phyloP scores from a whole-genome alignment of 2,329 filamentous ascomycete species.

The Verticillium isaacii region DNA sequence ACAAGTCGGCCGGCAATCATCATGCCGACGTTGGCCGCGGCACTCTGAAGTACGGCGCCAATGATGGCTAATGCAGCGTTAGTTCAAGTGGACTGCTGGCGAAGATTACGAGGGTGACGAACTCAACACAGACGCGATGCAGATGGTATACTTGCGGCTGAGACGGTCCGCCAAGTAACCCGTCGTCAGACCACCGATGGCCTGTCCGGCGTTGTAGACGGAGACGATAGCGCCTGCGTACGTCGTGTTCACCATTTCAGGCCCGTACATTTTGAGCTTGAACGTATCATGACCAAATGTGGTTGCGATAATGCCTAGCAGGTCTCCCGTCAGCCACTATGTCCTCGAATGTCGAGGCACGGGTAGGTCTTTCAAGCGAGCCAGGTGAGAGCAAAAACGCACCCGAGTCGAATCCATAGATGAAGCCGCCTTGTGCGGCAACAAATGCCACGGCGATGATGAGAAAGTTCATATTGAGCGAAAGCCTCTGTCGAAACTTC shows the following conservation, averaged over 20 bases:
- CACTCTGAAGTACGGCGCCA: conserved; percentile 16
- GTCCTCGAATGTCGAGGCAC: background rate
- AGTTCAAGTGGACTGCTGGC: background rate
- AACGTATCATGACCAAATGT: conserved; percentile 25
- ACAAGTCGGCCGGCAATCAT: conserved; percentile 21
- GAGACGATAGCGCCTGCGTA: conserved; percentile 24
- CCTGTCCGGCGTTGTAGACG: conserved; percentile 25
- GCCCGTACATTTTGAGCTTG: conserved; percentile 24
- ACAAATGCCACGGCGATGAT: conserved; percentile 15
- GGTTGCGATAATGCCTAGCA: conserved; percentile 24
- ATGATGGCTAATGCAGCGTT: conserved; percentile 10
- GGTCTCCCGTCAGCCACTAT: conserved; percentile 5
- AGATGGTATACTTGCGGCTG: conserved; percentile 27
- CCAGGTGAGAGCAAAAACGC: background rate
- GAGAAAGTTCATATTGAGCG: conserved; percentile 3
- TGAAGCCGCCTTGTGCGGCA: conserved; percentile 16
- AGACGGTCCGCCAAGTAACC: conserved; percentile 27
- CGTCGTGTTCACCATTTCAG: conserved; percentile 17
- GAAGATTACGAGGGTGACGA: no score
- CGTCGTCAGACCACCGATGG: conserved; percentile 20
- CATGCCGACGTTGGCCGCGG: conserved; percentile 17
- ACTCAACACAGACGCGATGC: conserved; percentile 16
- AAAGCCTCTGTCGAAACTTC: no score
- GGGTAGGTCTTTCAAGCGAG: background rate
- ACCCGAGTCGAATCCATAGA: conserved; percentile 12